Evolutionary conservation across 331 rosid species (phyloP), one percentile per base, ranked within the genome.

Genomic region (Pyracantha coccinea): DNA sequence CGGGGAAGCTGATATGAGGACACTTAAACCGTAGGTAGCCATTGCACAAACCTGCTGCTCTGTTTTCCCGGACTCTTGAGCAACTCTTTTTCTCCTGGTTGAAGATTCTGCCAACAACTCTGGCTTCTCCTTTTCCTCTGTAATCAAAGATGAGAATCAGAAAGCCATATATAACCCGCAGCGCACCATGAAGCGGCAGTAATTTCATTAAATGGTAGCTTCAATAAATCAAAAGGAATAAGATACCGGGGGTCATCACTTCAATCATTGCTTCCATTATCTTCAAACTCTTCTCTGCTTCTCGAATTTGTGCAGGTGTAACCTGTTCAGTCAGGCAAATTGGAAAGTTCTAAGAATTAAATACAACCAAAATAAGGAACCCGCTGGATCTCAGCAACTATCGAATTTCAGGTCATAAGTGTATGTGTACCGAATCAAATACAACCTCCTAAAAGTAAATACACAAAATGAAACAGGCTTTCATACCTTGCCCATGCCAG

Each of bases 41-140:
- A 69, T 67, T 73, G 10, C 41, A 68, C 47, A 68, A 65, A 89
- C 99, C 92, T 94, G 99, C 85, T 90, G 99, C 88, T 94, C 97
- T 33, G 97, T 87, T 90, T 90, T 94, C 76, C 97, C 96, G 20
- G 99, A 94, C 52, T 84, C 97, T 77, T 81, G 82, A 78, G 99
- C 99, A 73, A 94, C 76, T 83, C 97, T 82, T 87, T 89, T 94
- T 79, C 99, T 89, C 87, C 97, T 86, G 55, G 68, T 82, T 68
- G 96, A 91, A 63, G 97, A 95, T 86, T 92, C 93, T 35, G 98
- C 97, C 80, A 95, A 84, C 74, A 95, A 88, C 76, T 95, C 99
- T 58, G 99, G 99, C 67, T 92, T 89, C 78, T 90, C 97, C 80
- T 89, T 89, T 86, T 95, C 98, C 96, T 95, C 99, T 95, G 92